Evolutionary conservation across 2,329 filamentous ascomycete species (phyloP).

Genomic region (Fusarium neocosmosporiellum): DNA sequence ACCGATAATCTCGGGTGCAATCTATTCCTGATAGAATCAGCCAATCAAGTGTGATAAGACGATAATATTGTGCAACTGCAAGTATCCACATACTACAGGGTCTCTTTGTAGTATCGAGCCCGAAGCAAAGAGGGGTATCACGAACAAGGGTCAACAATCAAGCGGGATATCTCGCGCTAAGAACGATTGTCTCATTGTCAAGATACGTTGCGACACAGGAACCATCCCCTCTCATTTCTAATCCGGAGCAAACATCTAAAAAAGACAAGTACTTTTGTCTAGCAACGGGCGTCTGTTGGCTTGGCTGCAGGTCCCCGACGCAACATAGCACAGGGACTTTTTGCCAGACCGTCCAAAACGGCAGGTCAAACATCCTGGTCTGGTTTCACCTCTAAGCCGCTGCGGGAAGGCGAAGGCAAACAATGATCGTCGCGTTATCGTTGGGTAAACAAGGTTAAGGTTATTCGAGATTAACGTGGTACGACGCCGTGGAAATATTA

Average conservation of each 20-base stretch:
- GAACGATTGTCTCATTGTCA: background rate
- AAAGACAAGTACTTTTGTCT: slow-evolving; percentile 26
- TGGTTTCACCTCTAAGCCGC: slow-evolving; percentile 24
- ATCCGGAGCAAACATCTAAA: background rate
- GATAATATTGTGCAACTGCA: background rate
- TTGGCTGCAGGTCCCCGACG: slow-evolving; percentile 30
- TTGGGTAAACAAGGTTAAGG: slow-evolving; percentile 30
- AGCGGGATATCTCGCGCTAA: background rate
- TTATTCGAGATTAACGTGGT: background rate
- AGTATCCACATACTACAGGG: background rate
- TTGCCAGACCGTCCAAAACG: slow-evolving; percentile 23
- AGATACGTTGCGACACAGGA: background rate
- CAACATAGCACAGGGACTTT: slow-evolving; percentile 34
- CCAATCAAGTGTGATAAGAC: background rate
- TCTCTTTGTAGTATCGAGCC: background rate
- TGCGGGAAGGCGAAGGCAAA: slow-evolving; percentile 27
- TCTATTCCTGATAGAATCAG: background rate
- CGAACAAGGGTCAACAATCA: background rate
- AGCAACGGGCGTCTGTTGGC: slow-evolving; percentile 2
- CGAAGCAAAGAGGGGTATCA: background rate
- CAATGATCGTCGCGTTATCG: background rate
- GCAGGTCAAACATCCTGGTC: slow-evolving; percentile 24
- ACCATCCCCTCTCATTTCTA: too few relatives aligned
- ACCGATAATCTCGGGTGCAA: background rate
- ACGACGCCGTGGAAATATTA: background rate